A percentile compares a stretch with the other conserved stretches of the same genome.
These are phyloP conservation scores for Magnolia kwangsiensis DNA, from an alignment of 164 flowering plant species.

Conservation along the genomic window DNA sequence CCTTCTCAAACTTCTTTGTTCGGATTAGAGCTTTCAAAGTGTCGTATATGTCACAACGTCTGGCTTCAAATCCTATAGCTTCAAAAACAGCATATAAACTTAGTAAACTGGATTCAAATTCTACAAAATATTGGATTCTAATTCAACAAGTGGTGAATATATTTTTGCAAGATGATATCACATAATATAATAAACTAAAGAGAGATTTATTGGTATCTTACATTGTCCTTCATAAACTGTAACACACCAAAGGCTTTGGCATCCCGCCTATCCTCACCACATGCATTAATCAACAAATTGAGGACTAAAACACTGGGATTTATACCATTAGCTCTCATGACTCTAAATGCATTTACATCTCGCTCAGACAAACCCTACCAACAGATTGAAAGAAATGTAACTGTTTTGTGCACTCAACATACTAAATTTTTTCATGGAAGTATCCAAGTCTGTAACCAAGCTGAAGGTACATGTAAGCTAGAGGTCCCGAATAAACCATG, in stretches of 20 bases:
- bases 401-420: neutral
- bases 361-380: conserved; percentile 89
- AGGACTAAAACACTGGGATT: conserved; percentile 81
- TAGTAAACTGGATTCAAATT: no score
- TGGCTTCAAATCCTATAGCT: no score
- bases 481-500: no score
- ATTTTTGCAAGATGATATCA: no score
- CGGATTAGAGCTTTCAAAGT: no score
- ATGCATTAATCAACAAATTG: conserved; percentile 89
- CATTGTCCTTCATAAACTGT: conserved; percentile 91
- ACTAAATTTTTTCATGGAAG: neutral
- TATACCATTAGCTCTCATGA: conserved; percentile 85
- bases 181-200: no score
- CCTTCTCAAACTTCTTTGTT: no score
- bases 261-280: conserved; percentile 92
- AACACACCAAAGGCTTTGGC: conserved; percentile 84
- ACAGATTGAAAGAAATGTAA: conserved; percentile 2
- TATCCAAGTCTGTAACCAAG: neutral
- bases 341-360: conserved; percentile 79
- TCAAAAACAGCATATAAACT: no score
- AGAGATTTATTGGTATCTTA: conserved; percentile 27
- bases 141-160: no score
- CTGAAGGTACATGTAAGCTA: neutral
- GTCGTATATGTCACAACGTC: no score
- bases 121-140: no score